Conservation (phyloP, 257 asterid genomes). For the Solanum piurae region DNA sequence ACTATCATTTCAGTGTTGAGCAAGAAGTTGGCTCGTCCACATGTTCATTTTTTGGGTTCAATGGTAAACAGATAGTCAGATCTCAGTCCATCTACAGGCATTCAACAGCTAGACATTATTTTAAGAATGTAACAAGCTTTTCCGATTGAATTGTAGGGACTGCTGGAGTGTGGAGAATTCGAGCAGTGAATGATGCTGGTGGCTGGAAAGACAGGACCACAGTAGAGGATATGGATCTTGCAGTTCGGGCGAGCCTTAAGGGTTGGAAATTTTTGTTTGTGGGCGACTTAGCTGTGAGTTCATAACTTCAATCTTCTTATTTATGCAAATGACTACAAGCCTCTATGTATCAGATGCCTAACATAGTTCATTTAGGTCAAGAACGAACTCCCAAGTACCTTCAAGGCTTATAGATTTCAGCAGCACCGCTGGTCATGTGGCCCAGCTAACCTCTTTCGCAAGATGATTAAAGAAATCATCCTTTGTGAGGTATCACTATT, state of each 20-base stretch:
- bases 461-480: conserved; percentile 64
- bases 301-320: not conserved
- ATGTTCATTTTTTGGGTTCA: conserved; percentile 59
- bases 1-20: conserved; percentile 64
- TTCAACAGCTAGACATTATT: not conserved
- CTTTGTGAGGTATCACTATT: conserved; percentile 39
- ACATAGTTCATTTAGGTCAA: conserved; percentile 45
- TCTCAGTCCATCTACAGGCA: not conserved
- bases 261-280: conserved; percentile 68
- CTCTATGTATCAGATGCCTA: conserved; percentile 5
- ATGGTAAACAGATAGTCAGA: conserved; percentile 25
- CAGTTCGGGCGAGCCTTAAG: conserved; percentile 69
- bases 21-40: conserved; percentile 82
- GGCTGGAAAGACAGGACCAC: conserved; percentile 85
- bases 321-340: conserved; percentile 1
- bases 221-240: conserved; percentile 84
- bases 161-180: conserved; percentile 67
- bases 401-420: conserved; percentile 77
- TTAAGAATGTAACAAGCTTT: not conserved
- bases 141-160: conserved; percentile 34
- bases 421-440: conserved; percentile 95
- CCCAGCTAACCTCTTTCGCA: conserved; percentile 79
- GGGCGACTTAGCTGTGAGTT: conserved; percentile 55
- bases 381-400: conserved; percentile 84
- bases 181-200: conserved; percentile 60